phyloP scores from a whole-genome alignment of 2,329 filamentous ascomycete species.

The Colletotrichum spinosum region DNA sequence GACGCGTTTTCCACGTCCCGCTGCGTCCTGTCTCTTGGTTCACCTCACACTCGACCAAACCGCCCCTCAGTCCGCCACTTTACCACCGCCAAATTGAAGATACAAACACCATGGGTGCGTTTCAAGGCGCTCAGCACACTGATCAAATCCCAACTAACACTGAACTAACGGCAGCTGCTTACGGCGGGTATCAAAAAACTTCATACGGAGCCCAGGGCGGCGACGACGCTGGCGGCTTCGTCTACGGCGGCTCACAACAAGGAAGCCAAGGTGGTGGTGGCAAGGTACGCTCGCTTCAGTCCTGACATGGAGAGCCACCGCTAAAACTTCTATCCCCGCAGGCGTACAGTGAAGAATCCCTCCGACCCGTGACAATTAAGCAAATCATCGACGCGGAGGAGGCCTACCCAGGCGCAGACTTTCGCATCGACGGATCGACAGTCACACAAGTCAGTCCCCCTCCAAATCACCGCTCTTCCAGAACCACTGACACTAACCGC shows the following conservation, averaged over 20 bases:
- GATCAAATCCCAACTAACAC: background rate
- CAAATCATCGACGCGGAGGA: constrained; percentile 88
- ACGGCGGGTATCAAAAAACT: constrained; percentile 54
- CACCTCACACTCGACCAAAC: background rate
- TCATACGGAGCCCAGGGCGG: constrained; percentile 66
- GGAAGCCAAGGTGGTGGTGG: constrained; percentile 64
- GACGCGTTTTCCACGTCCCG: constrained; percentile 35
- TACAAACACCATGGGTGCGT: constrained; percentile 16
- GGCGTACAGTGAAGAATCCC: constrained; percentile 82
- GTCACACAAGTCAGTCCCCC: constrained; percentile 71
- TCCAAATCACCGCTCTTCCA: background rate
- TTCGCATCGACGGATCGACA: constrained; percentile 83
- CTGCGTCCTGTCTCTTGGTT: constrained; percentile 48
- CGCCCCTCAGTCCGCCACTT: background rate
- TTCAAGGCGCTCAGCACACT: no score
- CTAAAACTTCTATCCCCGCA: constrained; percentile 40
- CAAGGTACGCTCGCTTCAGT: constrained; percentile 51
- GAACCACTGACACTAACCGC: background rate
- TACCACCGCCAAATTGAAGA: background rate
- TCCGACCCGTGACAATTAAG: constrained; percentile 95
- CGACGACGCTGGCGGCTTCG: constrained; percentile 72
- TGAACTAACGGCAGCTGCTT: constrained; percentile 54
- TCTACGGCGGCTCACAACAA: constrained; percentile 69
- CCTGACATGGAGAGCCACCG: no score
- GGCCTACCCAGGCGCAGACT: constrained; percentile 77